phyloP scores from a whole-genome alignment of 306 rosid genomes.

The Sechiopsis laciniata region DNA sequence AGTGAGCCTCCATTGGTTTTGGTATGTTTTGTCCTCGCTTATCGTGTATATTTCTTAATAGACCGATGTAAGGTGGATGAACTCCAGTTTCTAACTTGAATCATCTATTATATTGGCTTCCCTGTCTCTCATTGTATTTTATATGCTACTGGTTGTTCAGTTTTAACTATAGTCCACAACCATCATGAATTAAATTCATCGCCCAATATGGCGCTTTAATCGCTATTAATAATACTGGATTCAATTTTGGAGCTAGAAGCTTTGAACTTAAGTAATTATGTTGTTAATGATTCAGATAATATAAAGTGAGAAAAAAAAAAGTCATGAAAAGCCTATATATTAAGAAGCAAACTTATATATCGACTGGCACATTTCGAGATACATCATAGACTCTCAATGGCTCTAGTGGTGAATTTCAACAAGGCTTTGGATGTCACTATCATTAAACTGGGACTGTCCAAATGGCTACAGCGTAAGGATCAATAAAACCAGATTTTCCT shows the following conservation, averaged over 20 bases:
- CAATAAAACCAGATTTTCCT: constrained; percentile 22
- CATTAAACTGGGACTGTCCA: neutral
- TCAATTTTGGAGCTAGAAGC: neutral
- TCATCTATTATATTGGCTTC: neutral
- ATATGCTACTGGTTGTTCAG: neutral
- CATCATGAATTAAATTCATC: neutral
- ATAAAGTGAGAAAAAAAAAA: neutral
- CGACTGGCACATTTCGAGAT: neutral
- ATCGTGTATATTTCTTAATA: constrained; percentile 1
- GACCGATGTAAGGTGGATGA: constrained; percentile 1
- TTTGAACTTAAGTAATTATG: neutral
- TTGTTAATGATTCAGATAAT: neutral
- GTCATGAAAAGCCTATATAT: neutral
- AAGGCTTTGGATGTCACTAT: neutral
- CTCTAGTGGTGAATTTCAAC: neutral
- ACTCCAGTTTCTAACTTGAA: constrained; percentile 3
- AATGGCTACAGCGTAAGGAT: neutral
- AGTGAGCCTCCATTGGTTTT: neutral
- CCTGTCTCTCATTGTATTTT: neutral
- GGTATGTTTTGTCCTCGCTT: neutral
- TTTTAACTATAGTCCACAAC: neutral
- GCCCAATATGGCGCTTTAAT: neutral
- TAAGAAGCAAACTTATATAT: neutral
- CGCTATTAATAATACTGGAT: neutral
- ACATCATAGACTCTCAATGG: constrained; percentile 1